Base-by-base conservation (phyloP, 1,284 basidiomycete genomes). In the Cryptococcus amylolentus region DNA sequence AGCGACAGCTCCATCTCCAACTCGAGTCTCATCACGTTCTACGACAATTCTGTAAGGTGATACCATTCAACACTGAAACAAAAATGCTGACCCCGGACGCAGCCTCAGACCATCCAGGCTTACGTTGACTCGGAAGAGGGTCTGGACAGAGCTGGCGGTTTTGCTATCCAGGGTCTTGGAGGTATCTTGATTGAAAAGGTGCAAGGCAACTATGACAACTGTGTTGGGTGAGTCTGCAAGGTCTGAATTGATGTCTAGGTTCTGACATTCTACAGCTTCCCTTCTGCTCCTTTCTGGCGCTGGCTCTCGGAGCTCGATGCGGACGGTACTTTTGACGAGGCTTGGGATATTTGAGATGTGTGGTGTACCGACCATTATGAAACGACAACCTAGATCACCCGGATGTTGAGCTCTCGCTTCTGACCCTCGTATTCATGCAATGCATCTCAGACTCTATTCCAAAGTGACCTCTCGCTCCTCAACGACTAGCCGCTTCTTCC, bases 71-170 rank as follows among this genome's bases (percentile, higher is more conserved):
- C 10, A 41, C 2, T 46, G 35, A 20, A 26, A 5, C 47, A 13
- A 20, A 10, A 20, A 10, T 13, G 18, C 42, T 4, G 4, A 37
- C 31, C 20, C 37, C 31, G 35, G 6, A 37, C 37, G 4, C 62
- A 78, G 55, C 66, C 70, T 26, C 70, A 73, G 46, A 69, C 91
- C 7, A 79, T 97, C 13, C 72, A 89, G 63, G 90, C 91, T 0
- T 98, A 98, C 68, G 91, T 88, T 35, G 87, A 92, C 37, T 88
- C 84, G 52, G 88, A 87, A 1, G 95, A 98, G 76, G 95, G 95
- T 0, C 73, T 88, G 47, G 91, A 96, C 70, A 83, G 92, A 20
- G 94, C 94, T 0, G 95, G 94, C 4, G 95, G 95, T 0, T 98
- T 98, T 72, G 92, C 92, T 3, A 86, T 95, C 47, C 95, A 98